phyloP scores from a whole-genome alignment of 2,329 filamentous ascomycete species.

The Aspergillus transmontanensis region DNA sequence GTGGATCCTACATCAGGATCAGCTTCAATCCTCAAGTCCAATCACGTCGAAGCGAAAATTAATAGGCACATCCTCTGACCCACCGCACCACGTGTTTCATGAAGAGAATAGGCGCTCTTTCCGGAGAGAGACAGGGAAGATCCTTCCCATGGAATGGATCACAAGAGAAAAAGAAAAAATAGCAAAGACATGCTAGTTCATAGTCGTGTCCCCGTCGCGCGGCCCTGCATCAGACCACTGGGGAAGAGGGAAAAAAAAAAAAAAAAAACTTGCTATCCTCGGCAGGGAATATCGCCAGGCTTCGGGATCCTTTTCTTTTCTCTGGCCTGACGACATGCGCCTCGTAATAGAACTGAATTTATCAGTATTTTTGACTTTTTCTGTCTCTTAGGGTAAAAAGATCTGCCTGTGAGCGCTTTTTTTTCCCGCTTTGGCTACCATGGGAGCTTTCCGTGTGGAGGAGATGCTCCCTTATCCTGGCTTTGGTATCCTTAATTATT shows the following conservation, averaged over 20 bases:
- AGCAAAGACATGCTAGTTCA: neutral
- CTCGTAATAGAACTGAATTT: conserved; percentile 5
- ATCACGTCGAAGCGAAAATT: neutral
- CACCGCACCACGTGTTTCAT: conserved; percentile 17
- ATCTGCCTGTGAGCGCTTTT: conserved; percentile 1
- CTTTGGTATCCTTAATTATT: neutral
- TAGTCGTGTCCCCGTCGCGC: neutral
- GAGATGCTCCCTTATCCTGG: neutral
- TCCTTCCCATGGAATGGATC: neutral
- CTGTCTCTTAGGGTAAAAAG: conserved; percentile 4
- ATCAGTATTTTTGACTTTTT: neutral
- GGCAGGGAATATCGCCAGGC: conserved; percentile 5
- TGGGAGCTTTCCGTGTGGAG: neutral
- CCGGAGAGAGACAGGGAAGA: neutral
- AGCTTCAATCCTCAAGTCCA: neutral
- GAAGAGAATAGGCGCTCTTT: neutral
- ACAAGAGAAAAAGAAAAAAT: neutral
- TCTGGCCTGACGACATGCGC: conserved; percentile 4
- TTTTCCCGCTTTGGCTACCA: neutral
- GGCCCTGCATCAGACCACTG: conserved; percentile 13
- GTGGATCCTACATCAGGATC: neutral
- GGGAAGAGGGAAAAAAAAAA: neutral
- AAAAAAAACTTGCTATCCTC: neutral
- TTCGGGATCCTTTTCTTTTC: conserved; percentile 9
- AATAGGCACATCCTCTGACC: conserved; percentile 2